A percentile compares a stretch with the other conserved stretches of the same genome.
phyloP scores from a whole-genome alignment of 2,329 filamentous ascomycete genomes.

The Colletotrichum gigasporum region DNA sequence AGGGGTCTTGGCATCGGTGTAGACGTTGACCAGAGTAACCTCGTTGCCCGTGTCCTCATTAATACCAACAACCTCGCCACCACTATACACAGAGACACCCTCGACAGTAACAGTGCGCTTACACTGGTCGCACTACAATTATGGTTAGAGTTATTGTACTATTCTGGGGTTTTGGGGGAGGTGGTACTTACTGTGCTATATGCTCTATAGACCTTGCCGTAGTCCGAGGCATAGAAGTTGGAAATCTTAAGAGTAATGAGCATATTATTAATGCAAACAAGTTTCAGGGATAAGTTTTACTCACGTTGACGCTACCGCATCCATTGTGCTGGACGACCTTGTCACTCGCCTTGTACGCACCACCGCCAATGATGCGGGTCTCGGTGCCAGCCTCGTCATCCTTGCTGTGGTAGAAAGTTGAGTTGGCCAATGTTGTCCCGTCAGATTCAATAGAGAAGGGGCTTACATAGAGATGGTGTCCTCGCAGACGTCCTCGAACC shows the following conservation, averaged over 20 bases:
- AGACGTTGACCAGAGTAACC: constrained; percentile 38
- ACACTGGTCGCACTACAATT: constrained; percentile 34
- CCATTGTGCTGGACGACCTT: constrained; percentile 60
- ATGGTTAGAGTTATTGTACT: background rate
- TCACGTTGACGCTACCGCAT: constrained; percentile 50
- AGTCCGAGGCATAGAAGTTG: constrained; percentile 55
- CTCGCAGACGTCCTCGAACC: constrained; percentile 40
- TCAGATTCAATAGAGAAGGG: background rate
- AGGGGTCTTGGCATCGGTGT: constrained; percentile 37
- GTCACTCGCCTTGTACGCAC: constrained; percentile 53
- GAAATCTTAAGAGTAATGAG: constrained; percentile 35
- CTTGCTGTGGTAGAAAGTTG: background rate
- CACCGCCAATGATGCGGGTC: constrained; percentile 45
- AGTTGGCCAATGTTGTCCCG: background rate
- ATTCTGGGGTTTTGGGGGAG: too few species aligned
- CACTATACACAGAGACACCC: constrained; percentile 47
- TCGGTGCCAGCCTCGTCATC: constrained; percentile 29
- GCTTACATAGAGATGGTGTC: constrained; percentile 37
- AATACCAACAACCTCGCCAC: constrained; percentile 52
- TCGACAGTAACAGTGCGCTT: constrained; percentile 56
- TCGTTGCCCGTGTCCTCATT: constrained; percentile 51
- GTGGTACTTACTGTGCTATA: constrained; percentile 30
- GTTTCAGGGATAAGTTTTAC: background rate
- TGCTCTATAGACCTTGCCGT: constrained; percentile 53
- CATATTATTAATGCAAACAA: background rate